phyloP scores from a whole-genome alignment of 805 yeast species.

The Phaffomyces thermotolerans region DNA sequence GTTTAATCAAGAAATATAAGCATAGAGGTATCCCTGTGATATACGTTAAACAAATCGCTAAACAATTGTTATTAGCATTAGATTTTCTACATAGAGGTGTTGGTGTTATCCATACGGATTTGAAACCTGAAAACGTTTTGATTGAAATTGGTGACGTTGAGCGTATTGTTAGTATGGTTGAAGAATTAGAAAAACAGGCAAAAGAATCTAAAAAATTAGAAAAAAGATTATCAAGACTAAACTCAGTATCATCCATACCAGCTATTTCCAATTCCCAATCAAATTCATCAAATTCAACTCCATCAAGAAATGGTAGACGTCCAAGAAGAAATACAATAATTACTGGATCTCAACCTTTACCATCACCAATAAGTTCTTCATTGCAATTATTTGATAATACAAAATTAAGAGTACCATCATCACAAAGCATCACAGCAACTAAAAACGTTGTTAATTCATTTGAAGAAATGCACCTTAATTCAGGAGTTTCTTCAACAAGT shows the following conservation, averaged over 20 bases:
- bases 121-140: constrained; percentile 69
- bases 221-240: constrained; percentile 30
- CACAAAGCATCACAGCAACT: constrained; percentile 7
- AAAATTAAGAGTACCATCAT: constrained; percentile 17
- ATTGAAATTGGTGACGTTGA: constrained; percentile 83
- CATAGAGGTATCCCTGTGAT: constrained; percentile 74
- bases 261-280: constrained; percentile 12
- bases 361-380: constrained; percentile 69
- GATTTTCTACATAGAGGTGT: constrained; percentile 67
- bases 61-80: constrained; percentile 65
- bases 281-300: constrained; percentile 18
- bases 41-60: constrained; percentile 75
- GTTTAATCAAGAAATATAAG: constrained; percentile 69
- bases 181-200: constrained; percentile 46
- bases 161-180: constrained; percentile 61
- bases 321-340: constrained; percentile 69
- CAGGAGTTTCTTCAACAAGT: neutral
- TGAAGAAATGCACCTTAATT: constrained; percentile 10
- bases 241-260: constrained; percentile 12
- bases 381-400: constrained; percentile 17
- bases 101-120: constrained; percentile 69
- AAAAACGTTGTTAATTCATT: constrained; percentile 7
- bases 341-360: constrained; percentile 89
- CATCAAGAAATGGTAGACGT: constrained; percentile 30
- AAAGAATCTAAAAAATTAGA: constrained; percentile 36